Evolutionary conservation across 257 asterid species (phyloP), one percentile per base, ranked within the genome.

Genomic region (Schizonepeta tenuifolia): DNA sequence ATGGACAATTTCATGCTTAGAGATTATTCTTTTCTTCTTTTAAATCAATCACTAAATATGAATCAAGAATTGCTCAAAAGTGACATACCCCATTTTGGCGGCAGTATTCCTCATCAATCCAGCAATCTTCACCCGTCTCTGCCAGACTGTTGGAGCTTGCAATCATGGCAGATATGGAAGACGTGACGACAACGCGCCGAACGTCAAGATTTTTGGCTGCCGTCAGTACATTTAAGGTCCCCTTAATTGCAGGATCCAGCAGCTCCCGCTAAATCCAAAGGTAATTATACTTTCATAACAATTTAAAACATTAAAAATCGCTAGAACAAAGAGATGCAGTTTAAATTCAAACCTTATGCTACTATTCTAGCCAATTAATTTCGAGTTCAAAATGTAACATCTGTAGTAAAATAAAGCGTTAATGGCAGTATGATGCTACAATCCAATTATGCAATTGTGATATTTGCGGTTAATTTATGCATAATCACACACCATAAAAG

Each of bases 81-180:
- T 22, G 46, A 1, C 18, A 72, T 85, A 93, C 97, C 96, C 88
- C 96, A 9, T 93, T 86, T 35, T 72, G 77, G 71, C 57, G 86
- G 94, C 96, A 91, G 80, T 84, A 89, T 15, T 93, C 96, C 71
- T 81, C 90, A 75, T 93, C 98, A 6, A 88, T 55, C 96, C 97
- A 93, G 90, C 97, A 91, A 70, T 91, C 90, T 81, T 93, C 98
- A 65, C 81, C 85, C 43, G 56, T 71, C 71, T 91, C 90, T 61
- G 84, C 82, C 0, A 90, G 96, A 89, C 84, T 82, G 47, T 73
- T 75, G 35, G 94, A 89, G 85, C 96, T 86, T 3, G 90, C 86
- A 36, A 63, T 12, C 46, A 89, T 83, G 10, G 97, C 91, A 8
- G 96, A 86, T 49, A 77, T 2, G 1, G 98, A 93, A 17, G 98